Base-by-base conservation (phyloP, 257 asterid genomes). In the Mentha longifolia region DNA sequence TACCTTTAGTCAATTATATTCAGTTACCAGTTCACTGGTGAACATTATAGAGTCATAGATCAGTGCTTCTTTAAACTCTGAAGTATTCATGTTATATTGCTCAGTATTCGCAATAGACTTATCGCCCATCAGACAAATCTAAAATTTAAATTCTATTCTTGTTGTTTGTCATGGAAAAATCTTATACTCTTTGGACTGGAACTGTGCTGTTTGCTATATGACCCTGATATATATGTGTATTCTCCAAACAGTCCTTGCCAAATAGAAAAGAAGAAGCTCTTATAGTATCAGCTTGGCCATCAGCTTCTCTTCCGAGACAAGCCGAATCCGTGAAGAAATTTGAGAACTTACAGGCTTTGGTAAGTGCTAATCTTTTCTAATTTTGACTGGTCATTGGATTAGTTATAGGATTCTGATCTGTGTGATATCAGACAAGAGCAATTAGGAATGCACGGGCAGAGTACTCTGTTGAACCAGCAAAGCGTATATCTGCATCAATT, bases 401-500 rank as follows among this genome's bases (percentile, higher is more conserved):
- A 60, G 33, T 54, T 55, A 9, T 17, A 20, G 33, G 37, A 70
- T 61, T 57, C 17, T 59, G 51, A 60, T 74, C 43, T 61, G 61
- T 65, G 47, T 74, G 71, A 62, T 62, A 56, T 70, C 76, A 94
- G 98, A 91, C 96, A 3, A 89, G 95, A 84, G 96, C 97, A 73
- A 88, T 94, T 67, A 86, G 98, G 70, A 94, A 94, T 84, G 96
- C 95, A 50, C 84, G 98, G 68, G 96, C 98, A 51, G 98, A 94
- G 87, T 94, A 94, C 55, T 88, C 97, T 58, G 99, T 91, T 73
- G 99, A 94, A 80, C 97, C 99, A 79, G 96, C 89, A 65, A 86
- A 85, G 77, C 92, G 84, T 37, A 94, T 94, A 66, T 88, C 97
- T 74, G 96, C 95, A 35, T 87, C 85, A 9, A 72, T 94, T 51